Evolutionary conservation across 257 asterid genomes (phyloP).

Genomic region (Ehretia macrophylla): DNA sequence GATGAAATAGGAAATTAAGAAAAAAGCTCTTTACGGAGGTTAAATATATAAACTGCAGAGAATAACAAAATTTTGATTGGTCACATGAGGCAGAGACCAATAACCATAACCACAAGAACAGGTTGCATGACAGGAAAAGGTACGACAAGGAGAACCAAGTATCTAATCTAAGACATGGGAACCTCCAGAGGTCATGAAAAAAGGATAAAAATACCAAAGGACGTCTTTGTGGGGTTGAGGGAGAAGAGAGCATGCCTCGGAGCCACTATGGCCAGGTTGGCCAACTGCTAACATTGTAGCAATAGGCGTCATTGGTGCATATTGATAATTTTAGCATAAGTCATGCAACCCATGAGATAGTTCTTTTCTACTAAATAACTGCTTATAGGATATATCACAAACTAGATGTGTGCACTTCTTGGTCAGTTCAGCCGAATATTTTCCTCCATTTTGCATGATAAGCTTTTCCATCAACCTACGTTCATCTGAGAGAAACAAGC

Average conservation of each 20-base stretch:
- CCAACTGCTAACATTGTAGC: not conserved
- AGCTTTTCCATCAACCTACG: slow-evolving; percentile 77
- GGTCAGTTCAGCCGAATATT: slow-evolving; percentile 83
- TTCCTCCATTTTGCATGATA: slow-evolving; percentile 75
- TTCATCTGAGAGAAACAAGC: slow-evolving; percentile 51
- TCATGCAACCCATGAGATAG: not conserved
- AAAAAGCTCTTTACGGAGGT: no score
- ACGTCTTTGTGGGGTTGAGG: not conserved
- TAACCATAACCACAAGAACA: no score
- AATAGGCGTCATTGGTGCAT: not conserved
- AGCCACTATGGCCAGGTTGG: not conserved
- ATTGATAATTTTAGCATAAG: not conserved
- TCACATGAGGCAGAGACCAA: no score
- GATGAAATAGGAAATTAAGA: no score
- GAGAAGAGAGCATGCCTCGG: not conserved
- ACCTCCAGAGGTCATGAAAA: not conserved
- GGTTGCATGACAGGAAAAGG: no score
- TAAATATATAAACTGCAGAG: no score
- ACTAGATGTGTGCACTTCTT: slow-evolving; percentile 88
- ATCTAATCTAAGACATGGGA: not conserved
- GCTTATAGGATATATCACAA: slow-evolving; percentile 75
- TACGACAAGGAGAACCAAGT: no score
- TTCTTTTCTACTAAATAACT: not conserved
- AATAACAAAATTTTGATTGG: no score
- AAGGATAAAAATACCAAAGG: not conserved